These are phyloP conservation scores for Pelargonium fulgidum DNA, from an alignment of 441 rosid species.

Conservation along the genomic window DNA sequence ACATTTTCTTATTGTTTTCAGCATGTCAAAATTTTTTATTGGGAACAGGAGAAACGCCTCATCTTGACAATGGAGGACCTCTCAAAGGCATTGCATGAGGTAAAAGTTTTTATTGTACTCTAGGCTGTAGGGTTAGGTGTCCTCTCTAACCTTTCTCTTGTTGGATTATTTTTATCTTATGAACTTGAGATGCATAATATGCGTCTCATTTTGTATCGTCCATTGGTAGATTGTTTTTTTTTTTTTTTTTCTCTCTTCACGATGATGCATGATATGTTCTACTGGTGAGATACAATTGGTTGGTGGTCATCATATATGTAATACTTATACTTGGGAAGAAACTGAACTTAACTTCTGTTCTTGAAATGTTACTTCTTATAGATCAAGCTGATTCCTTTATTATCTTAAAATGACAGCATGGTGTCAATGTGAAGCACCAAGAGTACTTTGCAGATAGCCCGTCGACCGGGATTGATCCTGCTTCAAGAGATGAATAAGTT, in stretches of 20 bases:
- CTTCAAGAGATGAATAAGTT: slow-evolving; percentile 61
- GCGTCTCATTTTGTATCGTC: not conserved
- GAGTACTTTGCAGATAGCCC: slow-evolving; percentile 95
- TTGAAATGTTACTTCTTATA: not conserved
- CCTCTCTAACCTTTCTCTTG: not conserved
- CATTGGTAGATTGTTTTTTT: no score
- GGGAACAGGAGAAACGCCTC: slow-evolving; percentile 72
- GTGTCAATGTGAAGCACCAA: slow-evolving; percentile 85
- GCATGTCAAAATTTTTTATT: slow-evolving; percentile 16
- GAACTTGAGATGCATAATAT: not conserved
- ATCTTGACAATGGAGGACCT: slow-evolving; percentile 90
- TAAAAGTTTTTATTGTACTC: slow-evolving; percentile 23
- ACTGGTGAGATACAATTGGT: no score
- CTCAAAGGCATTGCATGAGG: slow-evolving; percentile 78
- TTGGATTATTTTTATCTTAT: not conserved
- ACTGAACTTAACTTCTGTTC: not conserved
- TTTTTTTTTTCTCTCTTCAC: no score
- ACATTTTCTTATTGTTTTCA: slow-evolving; percentile 5
- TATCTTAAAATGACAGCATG: slow-evolving; percentile 42
- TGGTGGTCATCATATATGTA: no score
- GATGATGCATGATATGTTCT: no score
- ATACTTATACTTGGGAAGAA: no score
- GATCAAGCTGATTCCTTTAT: not conserved
- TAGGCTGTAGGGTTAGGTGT: slow-evolving; percentile 5
- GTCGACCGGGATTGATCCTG: slow-evolving; percentile 68